A percentile compares a stretch with the other conserved stretches of the same genome.
These are phyloP conservation scores for Wickerhamiella bombiphila DNA, from an alignment of 805 yeast species.

Conservation along the genomic window DNA sequence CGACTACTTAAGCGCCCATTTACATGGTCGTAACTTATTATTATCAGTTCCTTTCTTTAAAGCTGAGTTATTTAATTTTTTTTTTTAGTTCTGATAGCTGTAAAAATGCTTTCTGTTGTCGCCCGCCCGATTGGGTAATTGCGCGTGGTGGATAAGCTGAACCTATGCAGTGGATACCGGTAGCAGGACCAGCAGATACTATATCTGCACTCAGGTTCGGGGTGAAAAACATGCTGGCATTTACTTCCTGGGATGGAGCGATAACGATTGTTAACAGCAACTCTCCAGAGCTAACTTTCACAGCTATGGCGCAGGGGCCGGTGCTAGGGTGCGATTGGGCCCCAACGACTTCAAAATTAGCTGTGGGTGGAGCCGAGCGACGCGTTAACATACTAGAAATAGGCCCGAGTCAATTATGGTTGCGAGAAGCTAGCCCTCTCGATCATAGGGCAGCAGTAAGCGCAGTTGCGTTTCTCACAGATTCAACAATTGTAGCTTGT, in stretches of 20 bases:
- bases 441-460: neutral
- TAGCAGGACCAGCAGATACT: constrained; percentile 2
- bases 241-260: constrained; percentile 9
- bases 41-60: no score
- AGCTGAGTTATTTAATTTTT: no score
- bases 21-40: no score
- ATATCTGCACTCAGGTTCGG: constrained; percentile 2
- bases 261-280: constrained; percentile 1
- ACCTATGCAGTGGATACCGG: neutral
- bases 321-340: neutral
- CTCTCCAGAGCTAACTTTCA: no score
- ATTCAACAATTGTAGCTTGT: neutral
- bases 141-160: neutral
- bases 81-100: no score
- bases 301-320: neutral
- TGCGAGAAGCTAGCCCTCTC: no score
- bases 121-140: no score
- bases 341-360: neutral
- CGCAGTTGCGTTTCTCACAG: neutral
- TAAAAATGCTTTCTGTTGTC: no score
- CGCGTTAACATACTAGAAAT: neutral
- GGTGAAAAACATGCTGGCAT: constrained; percentile 5
- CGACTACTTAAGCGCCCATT: no score
- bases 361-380: neutral
- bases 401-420: no score